Evolutionary conservation across 495 filamentous ascomycete genomes (phyloP).

Genomic region (Xylaria scruposa): DNA sequence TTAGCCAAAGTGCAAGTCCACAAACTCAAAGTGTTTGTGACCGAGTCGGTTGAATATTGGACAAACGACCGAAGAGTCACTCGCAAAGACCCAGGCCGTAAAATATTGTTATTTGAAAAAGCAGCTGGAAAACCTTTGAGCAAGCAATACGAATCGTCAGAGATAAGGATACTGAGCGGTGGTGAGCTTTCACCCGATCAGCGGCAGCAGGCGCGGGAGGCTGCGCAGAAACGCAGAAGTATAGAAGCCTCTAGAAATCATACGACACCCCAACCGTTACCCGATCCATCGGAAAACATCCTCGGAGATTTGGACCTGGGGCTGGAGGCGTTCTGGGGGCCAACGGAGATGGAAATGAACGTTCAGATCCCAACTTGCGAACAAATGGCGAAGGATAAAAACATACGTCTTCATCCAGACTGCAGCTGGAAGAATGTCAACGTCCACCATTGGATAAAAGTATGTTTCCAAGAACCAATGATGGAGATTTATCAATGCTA

Average conservation of each 20-base stretch:
- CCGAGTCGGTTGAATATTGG: slow-evolving; percentile 94
- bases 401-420: slow-evolving; percentile 81
- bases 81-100: slow-evolving; percentile 81
- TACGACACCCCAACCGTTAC: slow-evolving; percentile 47
- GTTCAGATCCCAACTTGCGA: slow-evolving; percentile 94
- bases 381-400: slow-evolving; percentile 81
- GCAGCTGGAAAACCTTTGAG: slow-evolving; percentile 78
- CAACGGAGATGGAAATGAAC: slow-evolving; percentile 97
- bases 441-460: slow-evolving; percentile 99
- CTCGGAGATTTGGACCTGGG: slow-evolving; percentile 78
- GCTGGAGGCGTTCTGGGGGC: slow-evolving; percentile 71
- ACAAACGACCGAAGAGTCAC: slow-evolving; percentile 87
- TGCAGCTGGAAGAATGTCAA: slow-evolving; percentile 96
- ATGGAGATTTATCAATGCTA: slow-evolving; percentile 34
- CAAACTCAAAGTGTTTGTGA: slow-evolving; percentile 93
- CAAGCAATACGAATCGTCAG: slow-evolving; percentile 79
- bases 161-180: slow-evolving; percentile 78
- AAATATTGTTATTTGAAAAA: slow-evolving; percentile 90
- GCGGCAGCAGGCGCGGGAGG: slow-evolving; percentile 48
- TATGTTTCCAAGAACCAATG: slow-evolving; percentile 46
- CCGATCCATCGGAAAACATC: slow-evolving; percentile 67
- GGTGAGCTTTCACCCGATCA: slow-evolving; percentile 67
- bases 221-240: slow-evolving; percentile 48
- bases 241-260: slow-evolving; percentile 45
- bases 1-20: slow-evolving; percentile 97